These are phyloP conservation scores for Acrodontium crateriforme DNA, from an alignment of 2,329 filamentous ascomycete species.

Conservation along the genomic window DNA sequence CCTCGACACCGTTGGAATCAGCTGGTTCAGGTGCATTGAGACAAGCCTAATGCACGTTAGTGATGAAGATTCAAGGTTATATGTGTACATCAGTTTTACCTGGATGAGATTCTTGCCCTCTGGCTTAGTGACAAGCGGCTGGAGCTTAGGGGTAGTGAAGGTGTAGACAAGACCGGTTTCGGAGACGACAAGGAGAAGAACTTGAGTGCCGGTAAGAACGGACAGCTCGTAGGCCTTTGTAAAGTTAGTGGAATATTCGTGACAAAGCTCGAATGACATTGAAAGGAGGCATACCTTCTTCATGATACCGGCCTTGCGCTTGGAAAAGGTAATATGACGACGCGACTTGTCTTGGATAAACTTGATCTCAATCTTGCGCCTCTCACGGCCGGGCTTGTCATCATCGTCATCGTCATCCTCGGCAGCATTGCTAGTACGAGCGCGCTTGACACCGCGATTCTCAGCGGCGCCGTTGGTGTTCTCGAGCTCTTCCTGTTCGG, in stretches of 20 bases:
- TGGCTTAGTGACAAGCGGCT: conserved; percentile 93
- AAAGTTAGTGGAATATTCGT: conserved; percentile 7
- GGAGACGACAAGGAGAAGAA: conserved; percentile 87
- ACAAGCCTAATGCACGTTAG: conserved; percentile 55
- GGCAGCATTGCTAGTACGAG: conserved; percentile 54
- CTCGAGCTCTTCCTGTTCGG: conserved; percentile 41
- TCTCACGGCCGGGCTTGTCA: conserved; percentile 93
- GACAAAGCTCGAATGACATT: too few species aligned
- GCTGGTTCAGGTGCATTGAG: conserved; percentile 89
- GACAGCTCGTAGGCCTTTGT: conserved; percentile 87
- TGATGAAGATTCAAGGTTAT: conserved; percentile 16
- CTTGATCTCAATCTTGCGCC: conserved; percentile 99
- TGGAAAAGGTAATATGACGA: conserved; percentile 98
- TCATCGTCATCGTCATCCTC: conserved; percentile 95
- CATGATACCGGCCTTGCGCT: conserved; percentile 99
- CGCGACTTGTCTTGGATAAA: conserved; percentile 99
- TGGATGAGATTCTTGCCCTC: conserved; percentile 99
- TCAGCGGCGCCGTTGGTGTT: conserved; percentile 51
- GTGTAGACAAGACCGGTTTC: conserved; percentile 97
- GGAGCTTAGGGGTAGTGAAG: conserved; percentile 95
- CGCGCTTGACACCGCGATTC: conserved; percentile 77
- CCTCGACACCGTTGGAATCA: conserved; percentile 48
- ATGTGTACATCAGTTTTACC: conserved; percentile 36
- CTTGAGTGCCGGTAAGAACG: conserved; percentile 93
- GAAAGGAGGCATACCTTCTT: conserved; percentile 67